Evolutionary conservation across 208 protist genomes (phyloP), one percentile per base, ranked within the genome.

Genomic region (Hexamita inflata): DNA sequence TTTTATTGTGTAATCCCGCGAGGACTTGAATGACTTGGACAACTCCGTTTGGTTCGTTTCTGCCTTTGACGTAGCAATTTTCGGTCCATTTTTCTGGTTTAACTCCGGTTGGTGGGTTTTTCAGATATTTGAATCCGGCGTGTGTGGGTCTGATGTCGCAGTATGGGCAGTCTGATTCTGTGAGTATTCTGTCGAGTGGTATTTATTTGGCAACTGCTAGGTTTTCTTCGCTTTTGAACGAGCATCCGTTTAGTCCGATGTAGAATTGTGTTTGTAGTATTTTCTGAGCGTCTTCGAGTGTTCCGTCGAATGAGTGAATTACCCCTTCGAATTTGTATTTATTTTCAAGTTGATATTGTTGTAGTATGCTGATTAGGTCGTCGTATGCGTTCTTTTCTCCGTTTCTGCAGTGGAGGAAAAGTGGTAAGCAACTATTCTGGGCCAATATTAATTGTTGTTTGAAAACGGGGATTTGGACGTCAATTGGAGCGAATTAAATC

Each of bases 101-200:
- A n/a, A n/a, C n/a, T n/a, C n/a, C n/a, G n/a, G n/a, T n/a, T n/a
- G n/a, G n/a, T n/a, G n/a, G n/a, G n/a, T n/a, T n/a, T n/a, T n/a
- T n/a, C n/a, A n/a, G n/a, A n/a, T n/a, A n/a, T n/a, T n/a, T n/a
- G n/a, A n/a, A 70, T 15, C 64, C 42, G n/a, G 32, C 64, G 42
- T 70, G 64, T 11, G 64, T 70, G 11, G 64, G 32, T 15, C 38
- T 40, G 2, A 70, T 45, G 15, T 70, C 64, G 35, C 64, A 70
- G 19, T 34, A 70, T 30, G 64, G 64, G n/a, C 64, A 70, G 38
- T 70, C 64, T 49, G 64, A 42, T 70, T 70, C 64, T 38, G 42
- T 28, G 35, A 45, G 64, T 7, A 70, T 9, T 45, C 35, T 70
- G 7, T n/a, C n/a, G 9, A 70, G 7, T 28, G 64, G 64, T 28